These are phyloP conservation scores for carrot (Daucus carota) DNA, from an alignment of 129 eudicot genomes.

Conservation along the genomic window DH1_v3.0 NC_030389.2:43702501-43703000, in stretches of 20 bases:
- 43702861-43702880: not conserved
- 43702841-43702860: conserved; percentile 8
- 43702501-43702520: conserved; percentile 6
- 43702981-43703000: too few species aligned
- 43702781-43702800: too few species aligned
- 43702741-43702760: conserved; percentile 27
- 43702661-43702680: too few species aligned
- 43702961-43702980: not conserved
- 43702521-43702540: conserved; percentile 3
- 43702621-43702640: too few species aligned
- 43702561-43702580: too few species aligned
- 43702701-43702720: conserved; percentile 86
- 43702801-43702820: too few species aligned
- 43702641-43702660: too few species aligned
- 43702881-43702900: not conserved
- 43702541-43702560: conserved; percentile 12
- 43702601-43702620: too few species aligned
- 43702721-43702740: conserved; percentile 76
- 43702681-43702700: too few species aligned
- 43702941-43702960: not conserved
- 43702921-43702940: too few species aligned
- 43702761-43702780: conserved; percentile 15
- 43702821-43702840: too few species aligned
- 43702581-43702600: too few species aligned
- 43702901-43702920: not conserved